A percentile compares a stretch with the other conserved stretches of the same genome.
Evolutionary conservation across 352 stramenopile species (phyloP).

Genomic region (Hyaloperonospora brassicae): DNA sequence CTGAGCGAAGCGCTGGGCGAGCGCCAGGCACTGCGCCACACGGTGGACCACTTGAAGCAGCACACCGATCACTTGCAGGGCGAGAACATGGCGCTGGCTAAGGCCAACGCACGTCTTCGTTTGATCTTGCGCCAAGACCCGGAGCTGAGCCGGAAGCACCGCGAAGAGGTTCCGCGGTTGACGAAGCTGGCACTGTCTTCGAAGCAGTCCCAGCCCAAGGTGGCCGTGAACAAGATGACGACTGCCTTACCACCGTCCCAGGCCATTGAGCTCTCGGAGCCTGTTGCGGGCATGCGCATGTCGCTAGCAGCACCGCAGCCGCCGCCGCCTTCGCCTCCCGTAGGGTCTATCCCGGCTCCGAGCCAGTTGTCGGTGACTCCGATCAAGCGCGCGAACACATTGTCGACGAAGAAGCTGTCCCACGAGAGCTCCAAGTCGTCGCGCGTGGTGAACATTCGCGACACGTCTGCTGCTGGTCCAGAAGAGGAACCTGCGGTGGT

Average conservation of each 20-base stretch:
- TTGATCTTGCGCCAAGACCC: constrained; percentile 79
- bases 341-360: constrained; percentile 15
- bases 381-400: constrained; percentile 54
- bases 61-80: constrained; percentile 72
- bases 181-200: constrained; percentile 71
- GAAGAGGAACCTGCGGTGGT: constrained; percentile 31
- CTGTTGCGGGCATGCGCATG: constrained; percentile 35
- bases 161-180: constrained; percentile 73
- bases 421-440: constrained; percentile 46
- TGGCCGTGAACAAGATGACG: constrained; percentile 33
- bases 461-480: constrained; percentile 29
- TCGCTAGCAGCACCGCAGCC: constrained; percentile 43
- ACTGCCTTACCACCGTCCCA: constrained; percentile 21
- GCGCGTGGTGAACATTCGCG: constrained; percentile 74
- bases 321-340: constrained; percentile 34
- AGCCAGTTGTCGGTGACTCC: constrained; percentile 27
- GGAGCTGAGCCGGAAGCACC: constrained; percentile 76
- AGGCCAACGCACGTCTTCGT: constrained; percentile 74
- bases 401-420: constrained; percentile 52
- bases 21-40: constrained; percentile 64
- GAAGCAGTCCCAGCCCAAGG: constrained; percentile 54
- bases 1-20: constrained; percentile 66
- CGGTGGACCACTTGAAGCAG: constrained; percentile 60
- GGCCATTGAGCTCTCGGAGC: constrained; percentile 39
- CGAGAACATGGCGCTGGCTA: constrained; percentile 79